Evolutionary conservation across 164 flowering plant genomes (phyloP).

Genomic region (Hamamelis virginiana): DNA sequence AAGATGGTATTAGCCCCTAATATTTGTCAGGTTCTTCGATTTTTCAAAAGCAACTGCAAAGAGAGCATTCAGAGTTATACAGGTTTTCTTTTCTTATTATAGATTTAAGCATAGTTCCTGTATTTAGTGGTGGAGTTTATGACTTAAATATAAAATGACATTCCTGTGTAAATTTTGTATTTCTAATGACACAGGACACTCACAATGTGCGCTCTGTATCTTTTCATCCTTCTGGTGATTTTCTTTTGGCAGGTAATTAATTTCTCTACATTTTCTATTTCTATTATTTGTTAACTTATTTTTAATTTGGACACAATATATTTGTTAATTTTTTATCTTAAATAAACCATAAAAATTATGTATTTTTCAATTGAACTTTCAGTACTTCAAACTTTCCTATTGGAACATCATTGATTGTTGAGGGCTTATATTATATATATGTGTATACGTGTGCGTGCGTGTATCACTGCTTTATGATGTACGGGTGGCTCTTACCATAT

Average conservation of each 20-base stretch:
- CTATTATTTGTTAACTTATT: not conserved
- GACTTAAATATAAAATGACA: not conserved
- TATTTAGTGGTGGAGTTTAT: not conserved
- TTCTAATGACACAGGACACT: conserved; percentile 60
- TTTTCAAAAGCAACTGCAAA: conserved; percentile 79
- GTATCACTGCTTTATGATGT: no score
- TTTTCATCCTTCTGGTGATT: conserved; percentile 88
- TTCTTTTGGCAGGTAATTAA: conserved; percentile 68
- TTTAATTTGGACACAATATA: no score
- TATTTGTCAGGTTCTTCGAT: conserved; percentile 71
- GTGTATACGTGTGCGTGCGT: no score
- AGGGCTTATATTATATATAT: no score
- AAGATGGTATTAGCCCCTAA: not conserved
- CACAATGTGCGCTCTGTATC: conserved; percentile 87
- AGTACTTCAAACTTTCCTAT: no score
- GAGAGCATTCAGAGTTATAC: conserved; percentile 76
- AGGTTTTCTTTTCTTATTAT: conserved; percentile 42
- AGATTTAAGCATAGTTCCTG: conserved; percentile 9
- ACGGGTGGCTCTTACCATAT: no score
- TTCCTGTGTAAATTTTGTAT: conserved; percentile 6
- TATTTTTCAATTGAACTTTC: no score
- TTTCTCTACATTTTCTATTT: conserved; percentile 3
- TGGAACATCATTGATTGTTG: no score
- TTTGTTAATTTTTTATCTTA: not conserved
- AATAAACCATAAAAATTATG: no score